These are phyloP conservation scores for Alternaria tenuissima DNA, from an alignment of 2,329 filamentous ascomycete species.

Conservation along the genomic window DNA sequence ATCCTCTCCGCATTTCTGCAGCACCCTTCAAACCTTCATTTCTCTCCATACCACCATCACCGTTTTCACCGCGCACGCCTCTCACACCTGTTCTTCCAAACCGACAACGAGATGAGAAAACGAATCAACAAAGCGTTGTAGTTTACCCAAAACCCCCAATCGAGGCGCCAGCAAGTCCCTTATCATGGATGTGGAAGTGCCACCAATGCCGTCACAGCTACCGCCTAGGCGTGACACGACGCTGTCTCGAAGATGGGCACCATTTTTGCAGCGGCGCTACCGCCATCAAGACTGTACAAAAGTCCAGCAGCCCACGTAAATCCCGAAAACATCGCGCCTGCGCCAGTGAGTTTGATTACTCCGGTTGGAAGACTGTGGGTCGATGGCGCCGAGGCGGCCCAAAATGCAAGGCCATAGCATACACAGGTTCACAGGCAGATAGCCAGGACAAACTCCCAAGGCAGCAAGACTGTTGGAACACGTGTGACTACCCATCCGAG, in stretches of 20 bases:
- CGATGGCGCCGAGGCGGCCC: slow-evolving; percentile 50
- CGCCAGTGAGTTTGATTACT: slow-evolving; percentile 62
- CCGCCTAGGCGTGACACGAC: slow-evolving; percentile 58
- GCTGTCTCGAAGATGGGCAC: slow-evolving; percentile 64
- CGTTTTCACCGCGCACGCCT: slow-evolving; percentile 52
- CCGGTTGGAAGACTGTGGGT: slow-evolving; percentile 59
- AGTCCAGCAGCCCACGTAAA: slow-evolving; percentile 8
- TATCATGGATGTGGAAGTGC: slow-evolving; percentile 63
- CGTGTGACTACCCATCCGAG: slow-evolving; percentile 57
- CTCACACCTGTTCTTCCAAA: slow-evolving; percentile 23
- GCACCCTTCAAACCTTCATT: slow-evolving; percentile 54
- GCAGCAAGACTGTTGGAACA: slow-evolving; percentile 53
- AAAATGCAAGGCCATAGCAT: slow-evolving; percentile 6
- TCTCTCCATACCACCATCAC: slow-evolving; percentile 56
- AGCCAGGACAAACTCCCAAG: background rate
- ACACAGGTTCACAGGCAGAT: background rate
- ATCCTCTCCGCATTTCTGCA: slow-evolving; percentile 42
- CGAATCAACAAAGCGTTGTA: slow-evolving; percentile 1
- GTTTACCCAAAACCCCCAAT: slow-evolving; percentile 34
- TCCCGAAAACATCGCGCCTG: slow-evolving; percentile 54
- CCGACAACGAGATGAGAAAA: background rate
- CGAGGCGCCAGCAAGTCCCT: slow-evolving; percentile 30
- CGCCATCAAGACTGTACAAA: slow-evolving; percentile 46
- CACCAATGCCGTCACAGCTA: slow-evolving; percentile 60
- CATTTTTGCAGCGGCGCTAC: slow-evolving; percentile 61